Evolutionary conservation across 2,329 filamentous ascomycete genomes (phyloP), one percentile per base, ranked within the genome.

Genomic region (Aureobasidium sp.): DNA sequence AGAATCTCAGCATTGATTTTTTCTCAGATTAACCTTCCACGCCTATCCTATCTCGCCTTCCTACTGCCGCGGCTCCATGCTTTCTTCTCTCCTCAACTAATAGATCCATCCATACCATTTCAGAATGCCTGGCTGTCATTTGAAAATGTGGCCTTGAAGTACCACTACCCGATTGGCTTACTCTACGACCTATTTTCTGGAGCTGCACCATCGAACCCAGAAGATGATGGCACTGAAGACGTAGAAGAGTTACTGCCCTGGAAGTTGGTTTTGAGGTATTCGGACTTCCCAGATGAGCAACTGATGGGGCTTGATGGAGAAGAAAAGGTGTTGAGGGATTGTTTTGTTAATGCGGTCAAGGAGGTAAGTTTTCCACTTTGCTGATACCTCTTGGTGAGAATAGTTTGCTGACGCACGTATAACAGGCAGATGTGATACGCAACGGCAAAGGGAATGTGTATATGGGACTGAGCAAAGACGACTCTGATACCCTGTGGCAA

Each of bases 391-490:
- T 5, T 26, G 17, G 5, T 17, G 34, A 53, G 50, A 24, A 13
- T 13, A 7, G 41, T 59, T 50, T 63, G 64, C 37, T 65, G 62
- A 27, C 68, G 20, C 20, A 20, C 20, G 61, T 29, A 8, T 39
- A 10, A 56, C 62, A 85, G 81, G 92, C 92, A 34, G 92, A 96
- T 74, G 96, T 92, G 68, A 79, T 96, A 56, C 85, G 92, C 57
- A 93, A 94, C 68, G 91, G 92, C 48, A 94, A 89, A 60, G 91
- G 90, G 17, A 92, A 93, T 72, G 87, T 89, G 64, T 92, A 96
- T 70, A 96, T 96, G 90, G 87, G 86, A 60, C 79, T 97, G 70
- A 91, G 88, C 64, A 92, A 92, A 72, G 86, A 89, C 50, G 87
- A 96, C 72, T 94, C 90, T 15, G 90, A 87, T 8, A 84, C 87